Conservation (phyloP, 371 early-diverging fungal genomes). For the Phascolomyces articulosus region DNA sequence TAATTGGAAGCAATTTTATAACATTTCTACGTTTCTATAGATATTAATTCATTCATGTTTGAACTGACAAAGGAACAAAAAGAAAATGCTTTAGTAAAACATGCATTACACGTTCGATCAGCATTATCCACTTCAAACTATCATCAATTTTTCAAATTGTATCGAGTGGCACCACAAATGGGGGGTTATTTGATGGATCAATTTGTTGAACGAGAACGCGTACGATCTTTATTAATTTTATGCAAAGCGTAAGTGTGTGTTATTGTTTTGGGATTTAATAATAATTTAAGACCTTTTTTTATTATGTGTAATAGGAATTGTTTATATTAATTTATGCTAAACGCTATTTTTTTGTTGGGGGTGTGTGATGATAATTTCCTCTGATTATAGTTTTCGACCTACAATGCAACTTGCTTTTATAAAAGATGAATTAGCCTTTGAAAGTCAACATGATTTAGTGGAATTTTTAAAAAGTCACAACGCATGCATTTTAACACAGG, state of each 20-base stretch:
- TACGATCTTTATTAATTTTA: conserved; percentile 69
- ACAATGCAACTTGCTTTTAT: conserved; percentile 46
- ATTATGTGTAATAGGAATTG: too few species aligned
- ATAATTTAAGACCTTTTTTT: too few species aligned
- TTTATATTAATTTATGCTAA: conserved; percentile 3
- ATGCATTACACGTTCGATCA: conserved; percentile 84
- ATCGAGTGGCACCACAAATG: conserved; percentile 82
- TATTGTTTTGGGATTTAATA: not conserved
- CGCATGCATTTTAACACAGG: conserved; percentile 17
- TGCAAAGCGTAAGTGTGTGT: conserved; percentile 73
- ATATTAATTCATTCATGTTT: conserved; percentile 73
- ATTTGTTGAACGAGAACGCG: conserved; percentile 85
- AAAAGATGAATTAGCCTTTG: conserved; percentile 56
- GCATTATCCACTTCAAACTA: conserved; percentile 83
- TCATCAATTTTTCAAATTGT: conserved; percentile 79
- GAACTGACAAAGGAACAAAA: conserved; percentile 68
- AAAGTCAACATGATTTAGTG: conserved; percentile 30
- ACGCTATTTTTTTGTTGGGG: not conserved
- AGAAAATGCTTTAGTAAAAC: conserved; percentile 64
- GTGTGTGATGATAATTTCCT: not conserved
- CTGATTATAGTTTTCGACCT: conserved; percentile 34
- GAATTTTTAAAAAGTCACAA: conserved; percentile 53
- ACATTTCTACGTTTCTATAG: conserved; percentile 34
- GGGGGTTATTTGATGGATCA: conserved; percentile 88
- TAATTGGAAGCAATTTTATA: not conserved